Evolutionary conservation across 192 early-diverging fungal genomes (phyloP).

Genomic region (Helicostylum pulchrum): DNA sequence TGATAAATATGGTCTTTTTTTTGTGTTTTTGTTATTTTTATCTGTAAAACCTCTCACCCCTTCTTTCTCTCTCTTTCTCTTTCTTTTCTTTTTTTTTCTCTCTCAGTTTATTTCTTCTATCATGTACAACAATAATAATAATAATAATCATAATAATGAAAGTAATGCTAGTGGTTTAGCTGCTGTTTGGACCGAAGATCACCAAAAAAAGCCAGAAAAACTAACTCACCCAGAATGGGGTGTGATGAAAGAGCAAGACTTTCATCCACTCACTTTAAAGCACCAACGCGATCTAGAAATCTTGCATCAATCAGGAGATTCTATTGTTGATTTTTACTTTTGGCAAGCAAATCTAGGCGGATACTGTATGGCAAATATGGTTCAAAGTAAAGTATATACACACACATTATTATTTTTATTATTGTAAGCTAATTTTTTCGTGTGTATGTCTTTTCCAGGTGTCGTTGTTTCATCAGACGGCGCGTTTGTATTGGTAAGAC

Average conservation of each 20-base stretch:
- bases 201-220: slow-evolving; percentile 7
- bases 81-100: neutral
- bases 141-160: too few relatives aligned
- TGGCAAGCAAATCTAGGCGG: slow-evolving; percentile 38
- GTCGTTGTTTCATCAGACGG: slow-evolving; percentile 28
- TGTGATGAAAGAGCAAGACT: slow-evolving; percentile 36
- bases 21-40: too few relatives aligned
- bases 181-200: neutral
- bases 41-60: too few relatives aligned
- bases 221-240: slow-evolving; percentile 34
- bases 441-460: slow-evolving; percentile 17
- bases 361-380: slow-evolving; percentile 39
- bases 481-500: slow-evolving; percentile 25
- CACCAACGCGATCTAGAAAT: slow-evolving; percentile 43
- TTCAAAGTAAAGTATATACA: slow-evolving; percentile 26
- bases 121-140: too few relatives aligned
- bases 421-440: neutral
- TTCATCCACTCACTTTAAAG: slow-evolving; percentile 34
- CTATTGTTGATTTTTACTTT: slow-evolving; percentile 33
- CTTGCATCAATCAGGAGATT: slow-evolving; percentile 18
- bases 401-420: too few relatives aligned
- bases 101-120: neutral
- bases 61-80: neutral
- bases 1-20: too few relatives aligned
- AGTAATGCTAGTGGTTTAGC: neutral